phyloP scores from a whole-genome alignment of 1,284 basidiomycete genomes.

The Sanghuangporus sanghuang region DNA sequence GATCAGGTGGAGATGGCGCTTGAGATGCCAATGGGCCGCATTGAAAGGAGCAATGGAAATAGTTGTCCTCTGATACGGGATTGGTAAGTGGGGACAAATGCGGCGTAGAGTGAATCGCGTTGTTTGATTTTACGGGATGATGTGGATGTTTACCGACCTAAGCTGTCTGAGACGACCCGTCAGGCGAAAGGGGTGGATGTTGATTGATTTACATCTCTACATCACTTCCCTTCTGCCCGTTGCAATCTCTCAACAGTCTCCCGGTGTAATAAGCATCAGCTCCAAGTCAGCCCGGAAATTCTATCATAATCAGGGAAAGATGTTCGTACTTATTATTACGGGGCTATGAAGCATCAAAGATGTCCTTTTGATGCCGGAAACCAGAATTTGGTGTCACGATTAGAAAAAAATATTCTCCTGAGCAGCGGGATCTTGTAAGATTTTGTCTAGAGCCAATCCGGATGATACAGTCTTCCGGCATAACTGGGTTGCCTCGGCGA shows the following conservation, averaged over 20 bases:
- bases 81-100: neutral
- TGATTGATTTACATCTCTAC: neutral
- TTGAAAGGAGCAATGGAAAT: neutral
- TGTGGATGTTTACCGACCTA: neutral
- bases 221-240: neutral
- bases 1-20: neutral
- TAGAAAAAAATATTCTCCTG: neutral
- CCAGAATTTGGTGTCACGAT: neutral
- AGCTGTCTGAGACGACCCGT: neutral
- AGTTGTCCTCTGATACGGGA: neutral
- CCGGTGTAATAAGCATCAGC: neutral
- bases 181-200: neutral
- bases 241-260: neutral
- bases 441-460: constrained; percentile 1
- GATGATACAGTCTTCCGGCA: constrained; percentile 9
- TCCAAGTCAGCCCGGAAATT: neutral
- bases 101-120: neutral
- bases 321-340: neutral
- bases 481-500: constrained; percentile 11
- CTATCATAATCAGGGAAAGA: too few species aligned
- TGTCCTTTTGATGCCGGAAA: neutral
- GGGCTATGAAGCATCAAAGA: neutral
- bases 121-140: neutral
- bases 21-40: neutral
- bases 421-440: neutral